These are phyloP conservation scores for Vachellia collinsii DNA, from an alignment of 306 rosid genomes.

Conservation along the genomic window DNA sequence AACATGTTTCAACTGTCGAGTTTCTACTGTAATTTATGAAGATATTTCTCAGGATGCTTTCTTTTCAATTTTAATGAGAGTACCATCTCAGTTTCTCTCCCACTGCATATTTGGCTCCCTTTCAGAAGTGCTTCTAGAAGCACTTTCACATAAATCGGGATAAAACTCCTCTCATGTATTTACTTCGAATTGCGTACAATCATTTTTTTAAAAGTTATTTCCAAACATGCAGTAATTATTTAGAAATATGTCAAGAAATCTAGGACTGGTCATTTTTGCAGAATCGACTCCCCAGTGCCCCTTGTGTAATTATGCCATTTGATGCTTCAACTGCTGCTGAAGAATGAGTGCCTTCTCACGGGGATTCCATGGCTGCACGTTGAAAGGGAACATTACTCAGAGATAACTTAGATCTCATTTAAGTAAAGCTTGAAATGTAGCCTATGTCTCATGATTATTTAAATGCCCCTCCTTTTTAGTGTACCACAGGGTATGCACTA, in stretches of 20 bases:
- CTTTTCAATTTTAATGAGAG: background rate
- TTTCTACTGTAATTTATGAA: constrained; percentile 18
- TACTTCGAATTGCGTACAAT: too few relatives aligned
- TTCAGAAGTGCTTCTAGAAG: too few relatives aligned
- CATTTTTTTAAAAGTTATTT: too few relatives aligned
- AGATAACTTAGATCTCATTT: background rate
- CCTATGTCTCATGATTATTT: background rate
- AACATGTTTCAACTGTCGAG: constrained; percentile 15
- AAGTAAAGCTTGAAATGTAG: background rate
- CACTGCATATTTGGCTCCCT: too few relatives aligned
- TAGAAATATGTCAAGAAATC: background rate
- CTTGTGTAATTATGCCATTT: background rate
- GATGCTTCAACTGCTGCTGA: background rate
- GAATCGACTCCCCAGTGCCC: background rate
- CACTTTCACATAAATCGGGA: too few relatives aligned
- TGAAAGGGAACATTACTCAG: too few relatives aligned
- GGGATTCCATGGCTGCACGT: background rate
- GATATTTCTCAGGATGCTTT: background rate
- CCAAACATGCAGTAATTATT: too few relatives aligned
- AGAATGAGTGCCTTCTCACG: background rate
- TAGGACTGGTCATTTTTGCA: background rate
- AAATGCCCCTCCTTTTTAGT: too few relatives aligned
- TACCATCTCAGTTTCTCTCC: constrained; percentile 6
- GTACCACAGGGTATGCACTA: background rate
- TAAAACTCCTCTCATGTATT: too few relatives aligned